Base-by-base conservation (phyloP, 192 early-diverging fungal genomes). In the Haplosporangium gracile region DNA sequence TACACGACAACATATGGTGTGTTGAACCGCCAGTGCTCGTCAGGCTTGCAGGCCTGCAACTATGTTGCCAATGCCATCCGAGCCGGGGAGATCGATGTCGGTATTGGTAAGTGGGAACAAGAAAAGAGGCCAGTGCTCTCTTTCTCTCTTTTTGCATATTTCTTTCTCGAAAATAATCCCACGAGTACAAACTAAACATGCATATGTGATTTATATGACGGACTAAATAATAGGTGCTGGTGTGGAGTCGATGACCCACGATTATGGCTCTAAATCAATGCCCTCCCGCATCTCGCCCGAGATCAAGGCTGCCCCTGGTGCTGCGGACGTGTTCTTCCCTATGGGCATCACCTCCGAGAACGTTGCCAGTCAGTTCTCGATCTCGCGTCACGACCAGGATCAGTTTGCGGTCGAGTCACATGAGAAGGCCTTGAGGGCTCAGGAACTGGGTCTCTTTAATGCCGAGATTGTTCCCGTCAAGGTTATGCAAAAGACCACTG, bases 321-420 rank as follows among this genome's bases (percentile, higher is more conserved):
- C 93, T 34, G 93, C 93, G 36, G 96, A 97, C 87, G 95, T 95
- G 63, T 90, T 96, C 70, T 86, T 94, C 49, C 95, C 95, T 70
- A 96, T 96, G 95, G 95, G 95, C 55, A 95, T 96, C 79, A 99
- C 97, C 24, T 98, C 97, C 49, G 98, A 99, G 88, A 98, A 98
- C 88, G 98, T 99, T 70, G 96, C 97, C 34, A 88, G 89, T 36
- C 94, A 99, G 38, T 99, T 96, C 90, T 89, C 89, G 16, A 90
- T 99, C 55, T 88, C 94, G 11, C 96, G 98, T 76, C 88, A 88
- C 20, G 94, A 94, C 75, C 97, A 99, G 90, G 97, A 99, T 86
- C 92, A 89, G 13, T 96, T 99, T 82, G 93, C 97, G 24, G 92
- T 95, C 49, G 90, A 92, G 51, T 97, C 96, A 63, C 96, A 98